These are phyloP conservation scores for Graphilbum fragrans DNA, from an alignment of 2,329 filamentous ascomycete species.

Conservation along the genomic window DNA sequence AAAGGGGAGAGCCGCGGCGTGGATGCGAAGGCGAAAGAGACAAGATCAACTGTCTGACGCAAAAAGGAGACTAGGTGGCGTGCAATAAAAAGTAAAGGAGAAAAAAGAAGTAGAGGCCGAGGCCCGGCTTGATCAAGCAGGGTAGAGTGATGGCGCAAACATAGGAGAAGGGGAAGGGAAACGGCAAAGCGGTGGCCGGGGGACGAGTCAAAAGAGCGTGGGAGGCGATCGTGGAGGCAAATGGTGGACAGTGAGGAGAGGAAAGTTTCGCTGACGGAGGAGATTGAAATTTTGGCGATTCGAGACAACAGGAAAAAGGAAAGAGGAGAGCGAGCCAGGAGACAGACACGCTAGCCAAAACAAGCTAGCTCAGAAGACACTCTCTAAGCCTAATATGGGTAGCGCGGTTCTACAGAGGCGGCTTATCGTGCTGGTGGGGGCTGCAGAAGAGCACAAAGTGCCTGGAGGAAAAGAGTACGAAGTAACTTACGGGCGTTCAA, in stretches of 20 bases:
- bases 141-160: not conserved
- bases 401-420: not conserved
- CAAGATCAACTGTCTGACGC: not conserved
- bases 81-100: not conserved
- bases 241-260: slow-evolving; percentile 1
- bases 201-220: not conserved
- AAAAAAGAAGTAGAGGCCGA: not conserved
- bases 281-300: slow-evolving; percentile 9
- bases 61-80: not conserved
- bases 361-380: not conserved
- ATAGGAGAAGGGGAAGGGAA: slow-evolving; percentile 1
- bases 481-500: no score
- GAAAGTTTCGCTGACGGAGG: not conserved
- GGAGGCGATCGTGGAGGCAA: slow-evolving; percentile 5
- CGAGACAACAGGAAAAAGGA: slow-evolving; percentile 4
- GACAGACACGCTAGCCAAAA: slow-evolving; percentile 1
- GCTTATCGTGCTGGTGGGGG: not conserved
- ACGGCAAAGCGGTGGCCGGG: not conserved
- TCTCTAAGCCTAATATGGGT: slow-evolving; percentile 4
- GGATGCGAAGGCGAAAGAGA: not conserved
- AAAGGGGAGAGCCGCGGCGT: slow-evolving; percentile 13
- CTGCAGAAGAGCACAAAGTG: no score
- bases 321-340: slow-evolving; percentile 3
- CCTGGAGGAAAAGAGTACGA: no score
- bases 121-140: slow-evolving; percentile 10